Percentiles rank a stretch among this genome's conserved stretches.
Conservation (phyloP, 2,329 filamentous ascomycete genomes). For the Venturia asperata region DNA sequence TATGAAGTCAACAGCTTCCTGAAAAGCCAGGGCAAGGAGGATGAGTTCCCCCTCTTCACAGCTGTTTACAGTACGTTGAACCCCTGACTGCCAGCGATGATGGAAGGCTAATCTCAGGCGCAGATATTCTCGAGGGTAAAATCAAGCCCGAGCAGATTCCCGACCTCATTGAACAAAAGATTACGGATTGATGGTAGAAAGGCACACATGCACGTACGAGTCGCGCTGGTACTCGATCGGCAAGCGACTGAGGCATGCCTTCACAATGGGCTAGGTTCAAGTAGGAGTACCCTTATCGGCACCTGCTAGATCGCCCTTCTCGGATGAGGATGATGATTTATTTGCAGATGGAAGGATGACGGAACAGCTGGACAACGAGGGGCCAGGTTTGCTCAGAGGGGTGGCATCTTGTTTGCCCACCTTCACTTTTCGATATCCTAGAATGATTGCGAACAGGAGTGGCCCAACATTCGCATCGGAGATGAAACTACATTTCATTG, state of each 20-base stretch:
- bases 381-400: no score
- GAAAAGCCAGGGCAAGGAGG: slow-evolving; percentile 66
- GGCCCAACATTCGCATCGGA: no score
- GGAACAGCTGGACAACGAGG: no score
- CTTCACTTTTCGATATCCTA: no score
- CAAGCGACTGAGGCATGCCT: neutral
- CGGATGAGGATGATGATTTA: neutral
- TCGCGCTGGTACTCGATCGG: neutral
- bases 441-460: no score
- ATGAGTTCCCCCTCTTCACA: slow-evolving; percentile 87
- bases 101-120: slow-evolving; percentile 15
- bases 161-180: slow-evolving; percentile 21
- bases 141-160: slow-evolving; percentile 69
- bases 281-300: neutral
- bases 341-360: no score
- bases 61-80: slow-evolving; percentile 59
- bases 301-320: neutral
- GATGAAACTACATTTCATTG: no score
- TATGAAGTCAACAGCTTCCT: slow-evolving; percentile 87
- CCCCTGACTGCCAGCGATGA: neutral
- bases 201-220: neutral
- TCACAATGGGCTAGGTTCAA: neutral
- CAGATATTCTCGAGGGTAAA: slow-evolving; percentile 67
- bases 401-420: no score
- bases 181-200: slow-evolving; percentile 11